Conservation (phyloP, 2,329 filamentous ascomycete species). For the Sarocladium kiliense region DNA sequence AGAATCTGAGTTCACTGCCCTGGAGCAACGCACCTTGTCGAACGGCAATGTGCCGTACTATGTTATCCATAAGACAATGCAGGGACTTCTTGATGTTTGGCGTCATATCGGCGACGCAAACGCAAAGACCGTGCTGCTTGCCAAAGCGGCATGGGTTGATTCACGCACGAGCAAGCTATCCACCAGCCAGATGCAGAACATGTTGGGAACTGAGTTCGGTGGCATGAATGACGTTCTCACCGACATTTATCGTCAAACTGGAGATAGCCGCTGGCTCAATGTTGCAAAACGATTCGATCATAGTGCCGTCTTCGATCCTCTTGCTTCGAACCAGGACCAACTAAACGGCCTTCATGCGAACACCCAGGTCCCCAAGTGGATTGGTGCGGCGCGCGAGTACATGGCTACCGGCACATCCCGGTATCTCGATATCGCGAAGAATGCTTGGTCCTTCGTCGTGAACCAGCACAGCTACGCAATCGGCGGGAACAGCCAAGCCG, state of each 20-base stretch:
- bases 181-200: slow-evolving; percentile 39
- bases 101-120: slow-evolving; percentile 35
- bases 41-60: slow-evolving; percentile 51
- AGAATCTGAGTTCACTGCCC: slow-evolving; percentile 38
- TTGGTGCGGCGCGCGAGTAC: slow-evolving; percentile 43
- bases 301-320: slow-evolving; percentile 38
- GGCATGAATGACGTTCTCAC: slow-evolving; percentile 49
- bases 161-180: slow-evolving; percentile 36
- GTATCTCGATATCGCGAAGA: slow-evolving; percentile 43
- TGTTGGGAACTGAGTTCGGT: slow-evolving; percentile 45
- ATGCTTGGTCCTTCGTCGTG: slow-evolving; percentile 43
- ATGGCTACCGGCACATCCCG: slow-evolving; percentile 38
- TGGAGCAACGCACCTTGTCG: slow-evolving; percentile 23
- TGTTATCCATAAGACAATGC: slow-evolving; percentile 48
- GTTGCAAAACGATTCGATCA: slow-evolving; percentile 46
- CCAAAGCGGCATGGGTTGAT: slow-evolving; percentile 43
- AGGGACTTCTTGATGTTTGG: slow-evolving; percentile 46
- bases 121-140: slow-evolving; percentile 37
- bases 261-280: slow-evolving; percentile 39
- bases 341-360: slow-evolving; percentile 47
- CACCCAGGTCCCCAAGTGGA: slow-evolving; percentile 50
- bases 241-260: slow-evolving; percentile 41
- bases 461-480: slow-evolving; percentile 46
- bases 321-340: slow-evolving; percentile 38
- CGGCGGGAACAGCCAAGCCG: slow-evolving; percentile 47